These are phyloP conservation scores for Malassezia yamatoensis DNA, from an alignment of 1,284 basidiomycete genomes.

Conservation along the genomic window DNA sequence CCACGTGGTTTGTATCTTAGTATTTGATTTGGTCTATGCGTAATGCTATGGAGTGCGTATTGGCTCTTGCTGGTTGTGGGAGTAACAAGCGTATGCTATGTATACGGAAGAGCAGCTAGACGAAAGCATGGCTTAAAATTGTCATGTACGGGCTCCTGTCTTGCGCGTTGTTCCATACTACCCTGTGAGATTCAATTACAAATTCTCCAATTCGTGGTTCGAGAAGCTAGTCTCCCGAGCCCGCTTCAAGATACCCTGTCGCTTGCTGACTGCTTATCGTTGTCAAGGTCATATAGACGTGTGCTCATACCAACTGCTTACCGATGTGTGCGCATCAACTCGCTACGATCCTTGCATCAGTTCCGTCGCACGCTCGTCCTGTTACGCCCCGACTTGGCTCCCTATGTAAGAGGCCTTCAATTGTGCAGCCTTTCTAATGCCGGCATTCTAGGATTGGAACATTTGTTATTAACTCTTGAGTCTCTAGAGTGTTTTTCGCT, in stretches of 20 bases:
- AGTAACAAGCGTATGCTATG: too few species aligned
- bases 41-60: not conserved
- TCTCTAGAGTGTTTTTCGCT: not conserved
- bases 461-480: not conserved
- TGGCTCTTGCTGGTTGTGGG: not conserved
- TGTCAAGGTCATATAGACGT: not conserved
- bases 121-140: too few species aligned
- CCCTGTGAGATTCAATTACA: constrained; percentile 1
- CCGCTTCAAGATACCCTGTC: not conserved
- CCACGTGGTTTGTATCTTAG: constrained; percentile 3
- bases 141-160: too few species aligned
- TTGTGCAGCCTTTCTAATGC: not conserved
- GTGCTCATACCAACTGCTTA: constrained; percentile 4
- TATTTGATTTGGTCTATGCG: not conserved
- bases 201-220: not conserved
- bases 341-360: not conserved
- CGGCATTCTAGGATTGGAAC: constrained; percentile 6
- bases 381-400: constrained; percentile 1
- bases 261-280: constrained; percentile 1
- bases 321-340: not conserved
- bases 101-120: too few species aligned
- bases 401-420: not conserved
- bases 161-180: too few species aligned
- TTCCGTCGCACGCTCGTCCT: constrained; percentile 10
- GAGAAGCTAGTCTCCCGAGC: not conserved